Evolutionary conservation across 768 basidiomycete genomes (phyloP).

Genomic region (Termitomyces sp.): DNA sequence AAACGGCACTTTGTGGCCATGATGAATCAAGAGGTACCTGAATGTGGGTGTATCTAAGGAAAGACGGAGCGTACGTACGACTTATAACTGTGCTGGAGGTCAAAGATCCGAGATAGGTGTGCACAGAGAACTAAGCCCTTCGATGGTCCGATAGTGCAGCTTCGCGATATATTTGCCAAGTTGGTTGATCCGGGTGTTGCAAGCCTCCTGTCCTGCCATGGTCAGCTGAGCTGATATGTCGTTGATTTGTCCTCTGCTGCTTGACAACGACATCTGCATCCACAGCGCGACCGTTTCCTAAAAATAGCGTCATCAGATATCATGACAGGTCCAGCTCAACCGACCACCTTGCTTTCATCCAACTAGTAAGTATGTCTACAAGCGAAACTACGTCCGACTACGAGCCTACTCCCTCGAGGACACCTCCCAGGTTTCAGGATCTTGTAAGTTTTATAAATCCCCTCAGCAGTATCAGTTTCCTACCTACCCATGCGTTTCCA

Average conservation of each 20-base stretch:
- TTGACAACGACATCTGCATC: not conserved
- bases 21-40: not conserved
- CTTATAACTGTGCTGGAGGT: not conserved
- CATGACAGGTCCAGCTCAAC: slow-evolving; percentile 1
- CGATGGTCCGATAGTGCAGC: not conserved
- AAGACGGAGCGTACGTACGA: not conserved
- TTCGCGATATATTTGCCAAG: not conserved
- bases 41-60: not conserved
- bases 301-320: slow-evolving; percentile 6
- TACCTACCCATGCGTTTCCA: slow-evolving; percentile 38
- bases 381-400: slow-evolving; percentile 5
- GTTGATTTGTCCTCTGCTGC: not conserved
- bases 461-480: not conserved
- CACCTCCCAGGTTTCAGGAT: slow-evolving; percentile 15
- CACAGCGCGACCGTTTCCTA: not conserved
- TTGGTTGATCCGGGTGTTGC: not conserved
- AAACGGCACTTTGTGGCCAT: slow-evolving; percentile 39
- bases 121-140: not conserved
- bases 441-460: slow-evolving; percentile 14
- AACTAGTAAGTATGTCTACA: slow-evolving; percentile 10
- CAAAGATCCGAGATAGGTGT: not conserved
- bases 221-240: not conserved
- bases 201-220: not conserved
- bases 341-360: not conserved
- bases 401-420: slow-evolving; percentile 11